Evolutionary conservation across 495 filamentous ascomycete genomes (phyloP), one percentile per base, ranked within the genome.

Genomic region (Penicillium arizonense): DNA sequence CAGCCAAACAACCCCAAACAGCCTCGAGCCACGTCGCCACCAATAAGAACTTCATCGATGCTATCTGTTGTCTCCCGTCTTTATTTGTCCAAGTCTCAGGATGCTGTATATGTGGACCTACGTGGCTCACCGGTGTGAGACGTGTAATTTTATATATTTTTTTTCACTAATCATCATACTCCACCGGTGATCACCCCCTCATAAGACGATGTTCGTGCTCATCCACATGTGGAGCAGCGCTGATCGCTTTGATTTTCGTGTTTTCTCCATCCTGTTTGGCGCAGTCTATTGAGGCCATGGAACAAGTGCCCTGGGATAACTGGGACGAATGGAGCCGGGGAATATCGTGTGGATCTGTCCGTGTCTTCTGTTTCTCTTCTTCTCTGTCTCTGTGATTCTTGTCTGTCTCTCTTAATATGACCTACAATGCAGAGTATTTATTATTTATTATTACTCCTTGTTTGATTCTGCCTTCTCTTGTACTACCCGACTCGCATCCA

Each of bases 401-500:
- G 37, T 42, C 32, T 26, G 2, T 26, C 4, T 26, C 24, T 26
- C 24, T 5, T 26, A 26, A 5, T 26, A 12, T 39, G 3, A 12
- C n/a, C 13, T 14, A 23, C 38, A 23, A 23, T 9, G 11, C 38
- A 20, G 38, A 41, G 38, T 20, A 39, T 18, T 3, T 30, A 21
- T 40, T 14, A 20, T 24, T 24, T 24, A 42, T 47, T 52, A 20
- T 39, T 37, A 18, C 18, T 18, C 18, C 34, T 21, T 23, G 23
- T 14, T 41, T 23, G 46, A 40, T 30, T 18, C 18, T 18, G 18
- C 18, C 18, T 18, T 18, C 18, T 18, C 24, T 39, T 57, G 63
- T 65, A 65, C 51, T 20, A 65, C 63, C 60, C 63, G 63, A 63
- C 54, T 52, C 42, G 58, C 61, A 61, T 57, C 37, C 44, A 28